phyloP scores from a whole-genome alignment of 2,329 filamentous ascomycete species.

The Aspergillus calidoustus region DNA sequence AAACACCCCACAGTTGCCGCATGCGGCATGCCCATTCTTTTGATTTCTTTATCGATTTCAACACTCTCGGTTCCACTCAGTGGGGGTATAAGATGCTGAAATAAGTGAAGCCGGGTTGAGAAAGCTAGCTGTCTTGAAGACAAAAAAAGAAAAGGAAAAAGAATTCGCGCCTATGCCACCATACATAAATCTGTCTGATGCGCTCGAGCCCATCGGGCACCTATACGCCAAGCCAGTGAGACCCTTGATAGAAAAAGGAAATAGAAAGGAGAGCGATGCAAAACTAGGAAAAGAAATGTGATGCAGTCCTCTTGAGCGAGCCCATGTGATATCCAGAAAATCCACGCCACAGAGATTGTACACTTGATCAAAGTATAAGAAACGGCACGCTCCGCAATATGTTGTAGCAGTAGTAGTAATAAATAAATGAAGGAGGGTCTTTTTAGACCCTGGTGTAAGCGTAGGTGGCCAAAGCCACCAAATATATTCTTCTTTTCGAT shows the following conservation, averaged over 20 bases:
- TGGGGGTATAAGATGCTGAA: slow-evolving; percentile 28
- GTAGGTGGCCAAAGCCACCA: not conserved
- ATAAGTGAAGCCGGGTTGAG: slow-evolving; percentile 22
- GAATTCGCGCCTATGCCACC: slow-evolving; percentile 16
- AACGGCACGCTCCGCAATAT: slow-evolving; percentile 13
- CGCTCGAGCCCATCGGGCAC: not conserved
- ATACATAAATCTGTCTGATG: slow-evolving; percentile 11
- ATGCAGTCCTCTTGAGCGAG: slow-evolving; percentile 2
- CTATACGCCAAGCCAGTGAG: slow-evolving; percentile 6
- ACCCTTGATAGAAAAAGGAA: not conserved
- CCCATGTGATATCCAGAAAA: slow-evolving; percentile 14
- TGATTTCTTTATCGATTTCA: not conserved
- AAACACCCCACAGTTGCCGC: not conserved
- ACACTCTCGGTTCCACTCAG: slow-evolving; percentile 13
- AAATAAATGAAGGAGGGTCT: not conserved
- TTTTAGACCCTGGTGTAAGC: slow-evolving; percentile 6
- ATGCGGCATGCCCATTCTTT: not conserved
- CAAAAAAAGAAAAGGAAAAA: slow-evolving; percentile 12
- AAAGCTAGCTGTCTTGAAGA: not conserved
- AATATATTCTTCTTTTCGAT: not conserved
- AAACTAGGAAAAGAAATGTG: not conserved
- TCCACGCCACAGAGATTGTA: slow-evolving; percentile 19
- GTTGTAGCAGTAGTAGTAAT: slow-evolving; percentile 1
- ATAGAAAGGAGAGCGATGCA: not conserved
- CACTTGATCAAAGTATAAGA: slow-evolving; percentile 18